Base-by-base conservation (phyloP, 139 green algal species). In the Chlamydomonas schloesseri region DNA sequence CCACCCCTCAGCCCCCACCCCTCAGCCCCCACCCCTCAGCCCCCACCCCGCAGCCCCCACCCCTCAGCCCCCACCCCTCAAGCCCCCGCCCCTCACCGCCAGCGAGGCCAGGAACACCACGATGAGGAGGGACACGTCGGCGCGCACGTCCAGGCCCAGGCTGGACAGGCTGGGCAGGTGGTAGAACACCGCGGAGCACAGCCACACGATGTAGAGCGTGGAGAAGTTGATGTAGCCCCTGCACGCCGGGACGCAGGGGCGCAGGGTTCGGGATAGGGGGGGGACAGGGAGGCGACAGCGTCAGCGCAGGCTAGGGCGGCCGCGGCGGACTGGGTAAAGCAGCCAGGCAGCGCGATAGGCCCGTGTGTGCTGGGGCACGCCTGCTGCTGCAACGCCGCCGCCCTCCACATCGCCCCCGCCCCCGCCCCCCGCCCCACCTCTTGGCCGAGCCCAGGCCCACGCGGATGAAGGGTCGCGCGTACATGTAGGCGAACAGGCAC, bases 221-320 rank as follows among this genome's bases (percentile, higher is more conserved):
- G 87, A 92, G 72, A 94, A 96, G 88, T 97, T 98, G 81, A 98
- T 94, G 89, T 96, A 95, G 29, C 89, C 94, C 36, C 93, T 96
- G 92, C 47, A n/a, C n/a, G n/a, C n/a, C n/a, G n/a, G n/a, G n/a
- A n/a, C n/a, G n/a, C n/a, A n/a, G n/a, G 77, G 23, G n/a, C n/a
- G n/a, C n/a, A n/a, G n/a, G n/a, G n/a, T n/a, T 14, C 8, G 57
- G 34, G 55, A 11, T 31, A 4, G 31, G 42, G 42, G 42, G 42
- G 42, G 42, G 42, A 50, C 29, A 23, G 33, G 29, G 18, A 9
- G 28, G 50, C 71, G 50, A 31, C 71, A 77, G 42, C 26, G 29
- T 8, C 9, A 83, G 20, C n/a, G n/a, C n/a, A n/a, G n/a, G n/a
- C n/a, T n/a, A n/a, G n/a, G n/a, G n/a, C n/a, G n/a, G n/a, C n/a